Percentiles rank a stretch among this genome's conserved stretches.
Conservation (phyloP, 164 flowering plant genomes). For the Umbilicus rupestris region DNA sequence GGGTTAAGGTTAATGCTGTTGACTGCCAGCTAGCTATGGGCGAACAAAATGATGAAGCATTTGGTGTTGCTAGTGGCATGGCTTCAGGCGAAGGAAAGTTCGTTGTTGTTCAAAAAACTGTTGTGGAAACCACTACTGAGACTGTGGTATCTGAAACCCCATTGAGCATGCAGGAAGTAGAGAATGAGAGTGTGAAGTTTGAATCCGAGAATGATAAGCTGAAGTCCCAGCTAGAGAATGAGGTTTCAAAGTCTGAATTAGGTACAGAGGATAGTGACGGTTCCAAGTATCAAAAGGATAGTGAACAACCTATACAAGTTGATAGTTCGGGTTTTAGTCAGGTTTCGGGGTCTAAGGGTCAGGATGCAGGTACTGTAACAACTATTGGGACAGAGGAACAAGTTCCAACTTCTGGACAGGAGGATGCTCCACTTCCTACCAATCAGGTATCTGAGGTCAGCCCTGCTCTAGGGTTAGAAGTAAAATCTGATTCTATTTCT, state of each 20-base stretch:
- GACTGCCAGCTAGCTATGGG: slow-evolving; percentile 7
- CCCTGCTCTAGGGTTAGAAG: slow-evolving; percentile 70
- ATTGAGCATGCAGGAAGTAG: slow-evolving; percentile 18
- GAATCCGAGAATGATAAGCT: slow-evolving; percentile 14
- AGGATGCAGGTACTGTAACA: not conserved
- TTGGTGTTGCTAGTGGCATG: slow-evolving; percentile 17
- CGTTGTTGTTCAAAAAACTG: slow-evolving; percentile 14
- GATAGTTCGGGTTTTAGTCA: not conserved
- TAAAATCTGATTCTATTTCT: slow-evolving; percentile 88
- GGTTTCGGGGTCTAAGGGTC: not conserved
- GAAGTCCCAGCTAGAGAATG: slow-evolving; percentile 13
- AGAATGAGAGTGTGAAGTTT: slow-evolving; percentile 20
- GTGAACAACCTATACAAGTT: not conserved
- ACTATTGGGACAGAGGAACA: not conserved
- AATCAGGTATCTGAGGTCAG: slow-evolving; percentile 93
- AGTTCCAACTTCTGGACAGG: slow-evolving; percentile 5
- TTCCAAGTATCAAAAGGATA: not conserved
- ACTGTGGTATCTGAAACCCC: slow-evolving; percentile 20
- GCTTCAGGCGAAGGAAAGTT: slow-evolving; percentile 16
- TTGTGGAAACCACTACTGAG: slow-evolving; percentile 21
- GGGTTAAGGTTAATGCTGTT: slow-evolving; percentile 19
- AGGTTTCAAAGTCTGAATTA: slow-evolving; percentile 15
- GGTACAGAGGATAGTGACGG: not conserved
- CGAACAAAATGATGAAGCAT: slow-evolving; percentile 19
- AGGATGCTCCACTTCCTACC: slow-evolving; percentile 25